Evolutionary conservation across 2,329 filamentous ascomycete species (phyloP).

Genomic region (Gyromitra esculenta): DNA sequence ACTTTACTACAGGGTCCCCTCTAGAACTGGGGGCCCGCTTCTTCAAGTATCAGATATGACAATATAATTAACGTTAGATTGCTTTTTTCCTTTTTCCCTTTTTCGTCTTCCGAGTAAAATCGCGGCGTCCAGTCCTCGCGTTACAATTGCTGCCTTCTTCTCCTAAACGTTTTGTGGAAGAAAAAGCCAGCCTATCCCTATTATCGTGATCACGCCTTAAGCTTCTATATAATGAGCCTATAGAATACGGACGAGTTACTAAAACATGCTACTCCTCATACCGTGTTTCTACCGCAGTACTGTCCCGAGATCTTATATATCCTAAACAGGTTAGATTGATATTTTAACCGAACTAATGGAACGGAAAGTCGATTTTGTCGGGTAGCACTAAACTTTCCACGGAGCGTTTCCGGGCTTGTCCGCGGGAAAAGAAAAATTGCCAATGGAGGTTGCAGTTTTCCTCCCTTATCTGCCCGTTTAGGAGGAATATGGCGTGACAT

Average conservation of each 20-base stretch:
- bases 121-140: not conserved
- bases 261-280: no score
- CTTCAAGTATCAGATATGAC: not conserved
- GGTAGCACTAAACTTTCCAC: not conserved
- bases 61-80: no score
- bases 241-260: no score
- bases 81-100: no score
- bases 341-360: slow-evolving; percentile 11
- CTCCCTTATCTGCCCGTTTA: not conserved
- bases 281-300: no score
- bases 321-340: not conserved
- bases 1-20: not conserved
- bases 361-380: slow-evolving; percentile 10
- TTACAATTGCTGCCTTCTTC: not conserved
- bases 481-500: slow-evolving; percentile 4
- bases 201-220: no score
- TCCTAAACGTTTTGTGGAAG: not conserved
- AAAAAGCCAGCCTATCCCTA: no score
- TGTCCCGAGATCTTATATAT: not conserved
- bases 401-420: not conserved
- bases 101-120: not conserved
- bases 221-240: no score
- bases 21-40: not conserved
- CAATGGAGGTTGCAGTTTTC: not conserved
- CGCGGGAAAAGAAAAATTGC: not conserved